phyloP scores from a whole-genome alignment of 148 eudicot species.

The Talinum fruticosum region DNA sequence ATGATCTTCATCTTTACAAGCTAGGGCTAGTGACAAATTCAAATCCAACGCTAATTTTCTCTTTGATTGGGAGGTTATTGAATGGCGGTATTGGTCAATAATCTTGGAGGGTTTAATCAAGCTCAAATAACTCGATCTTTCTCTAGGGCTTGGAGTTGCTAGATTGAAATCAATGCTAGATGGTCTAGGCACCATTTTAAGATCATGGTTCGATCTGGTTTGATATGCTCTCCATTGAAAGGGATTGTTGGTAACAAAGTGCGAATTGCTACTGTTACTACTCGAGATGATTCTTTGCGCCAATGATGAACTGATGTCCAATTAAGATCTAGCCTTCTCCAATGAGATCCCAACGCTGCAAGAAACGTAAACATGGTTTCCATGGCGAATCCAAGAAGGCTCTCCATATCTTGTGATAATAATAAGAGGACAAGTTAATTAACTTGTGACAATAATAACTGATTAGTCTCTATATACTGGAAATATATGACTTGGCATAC shows the following conservation, averaged over 20 bases:
- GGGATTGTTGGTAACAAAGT: not conserved
- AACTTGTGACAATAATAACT: not conserved
- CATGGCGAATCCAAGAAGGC: conserved; percentile 27
- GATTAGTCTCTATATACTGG: not conserved
- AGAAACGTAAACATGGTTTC: conserved; percentile 19
- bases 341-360: conserved; percentile 14
- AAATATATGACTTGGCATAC: not conserved
- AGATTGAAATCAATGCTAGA: conserved; percentile 16
- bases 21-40: conserved; percentile 42
- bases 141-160: conserved; percentile 20
- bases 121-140: conserved; percentile 10
- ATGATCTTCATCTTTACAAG: conserved; percentile 16
- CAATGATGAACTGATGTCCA: not conserved
- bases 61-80: conserved; percentile 17
- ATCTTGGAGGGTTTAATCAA: conserved; percentile 10
- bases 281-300: conserved; percentile 14
- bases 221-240: conserved; percentile 27
- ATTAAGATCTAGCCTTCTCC: not conserved
- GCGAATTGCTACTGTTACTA: not conserved
- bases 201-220: not conserved
- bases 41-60: conserved; percentile 41
- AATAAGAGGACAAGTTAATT: too few relatives aligned
- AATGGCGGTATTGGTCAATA: not conserved
- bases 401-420: conserved; percentile 35
- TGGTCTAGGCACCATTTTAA: not conserved